Conservation (phyloP, 2,329 filamentous ascomycete species). For the Neopestalotiopsis sp. region DNA sequence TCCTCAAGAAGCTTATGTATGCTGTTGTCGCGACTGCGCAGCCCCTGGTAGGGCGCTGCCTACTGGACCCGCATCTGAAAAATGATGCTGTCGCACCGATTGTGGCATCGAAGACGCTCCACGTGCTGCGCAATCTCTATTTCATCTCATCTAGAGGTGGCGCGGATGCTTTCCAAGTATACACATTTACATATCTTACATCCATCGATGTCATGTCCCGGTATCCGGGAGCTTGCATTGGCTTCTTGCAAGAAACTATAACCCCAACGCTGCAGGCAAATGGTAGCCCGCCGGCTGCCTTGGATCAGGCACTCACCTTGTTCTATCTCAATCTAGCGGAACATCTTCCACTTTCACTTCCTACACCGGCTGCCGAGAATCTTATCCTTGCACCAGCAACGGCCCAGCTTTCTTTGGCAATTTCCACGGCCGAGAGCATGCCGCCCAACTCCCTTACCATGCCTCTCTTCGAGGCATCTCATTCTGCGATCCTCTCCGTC, state of each 20-base stretch:
- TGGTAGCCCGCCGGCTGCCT: constrained; percentile 58
- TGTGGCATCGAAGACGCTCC: constrained; percentile 73
- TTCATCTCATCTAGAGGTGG: constrained; percentile 81
- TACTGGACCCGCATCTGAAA: constrained; percentile 55
- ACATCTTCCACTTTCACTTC: constrained; percentile 75
- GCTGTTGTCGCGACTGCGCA: constrained; percentile 58
- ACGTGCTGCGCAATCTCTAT: constrained; percentile 76
- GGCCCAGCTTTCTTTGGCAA: constrained; percentile 65
- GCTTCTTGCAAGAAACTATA: constrained; percentile 69
- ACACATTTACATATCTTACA: constrained; percentile 82
- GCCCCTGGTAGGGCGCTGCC: constrained; percentile 69
- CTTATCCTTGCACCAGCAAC: constrained; percentile 76
- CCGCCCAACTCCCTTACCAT: constrained; percentile 49
- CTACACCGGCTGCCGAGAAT: constrained; percentile 70
- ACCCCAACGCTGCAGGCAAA: constrained; percentile 54
- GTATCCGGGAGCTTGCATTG: constrained; percentile 68
- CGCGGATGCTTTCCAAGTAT: constrained; percentile 78
- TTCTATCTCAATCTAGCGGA: constrained; percentile 90
- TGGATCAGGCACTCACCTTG: constrained; percentile 77
- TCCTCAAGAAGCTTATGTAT: constrained; percentile 78
- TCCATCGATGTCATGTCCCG: constrained; percentile 81
- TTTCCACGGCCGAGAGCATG: constrained; percentile 31
- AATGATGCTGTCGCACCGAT: constrained; percentile 57
- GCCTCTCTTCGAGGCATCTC: constrained; percentile 83
- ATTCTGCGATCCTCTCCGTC: constrained; percentile 80